Evolutionary conservation across 495 filamentous ascomycete species (phyloP).

Genomic region (Neurospora sp.): DNA sequence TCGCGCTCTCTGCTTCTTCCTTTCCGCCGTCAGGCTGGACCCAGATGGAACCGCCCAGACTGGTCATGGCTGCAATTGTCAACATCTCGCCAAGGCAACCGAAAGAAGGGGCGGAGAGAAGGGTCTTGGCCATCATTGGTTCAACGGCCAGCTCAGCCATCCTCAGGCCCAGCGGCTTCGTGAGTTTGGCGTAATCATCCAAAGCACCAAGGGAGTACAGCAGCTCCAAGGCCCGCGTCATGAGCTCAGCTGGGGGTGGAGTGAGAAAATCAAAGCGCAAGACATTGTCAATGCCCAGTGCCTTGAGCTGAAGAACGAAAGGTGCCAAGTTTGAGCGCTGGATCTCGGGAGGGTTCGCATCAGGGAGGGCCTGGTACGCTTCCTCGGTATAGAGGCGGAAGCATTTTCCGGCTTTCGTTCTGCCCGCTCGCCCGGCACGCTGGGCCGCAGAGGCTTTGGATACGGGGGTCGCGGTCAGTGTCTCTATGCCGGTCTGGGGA

Average conservation of each 20-base stretch:
- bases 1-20: conserved; percentile 58
- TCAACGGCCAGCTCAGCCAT: conserved; percentile 96
- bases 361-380: conserved; percentile 57
- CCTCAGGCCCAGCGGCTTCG: conserved; percentile 70
- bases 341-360: conserved; percentile 78
- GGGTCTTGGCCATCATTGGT: conserved; percentile 91
- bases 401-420: conserved; percentile 90
- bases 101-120: conserved; percentile 68
- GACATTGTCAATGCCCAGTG: conserved; percentile 92
- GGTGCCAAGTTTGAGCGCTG: conserved; percentile 89
- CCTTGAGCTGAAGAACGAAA: conserved; percentile 86
- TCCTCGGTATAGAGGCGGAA: conserved; percentile 85
- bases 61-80: conserved; percentile 91
- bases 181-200: conserved; percentile 86
- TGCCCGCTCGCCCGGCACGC: conserved; percentile 81
- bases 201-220: conserved; percentile 83
- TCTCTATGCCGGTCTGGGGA: conserved; percentile 80
- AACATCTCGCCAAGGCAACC: conserved; percentile 77
- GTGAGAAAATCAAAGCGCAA: conserved; percentile 85
- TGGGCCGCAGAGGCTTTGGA: conserved; percentile 92
- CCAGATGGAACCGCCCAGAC: conserved; percentile 71
- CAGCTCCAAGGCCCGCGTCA: conserved; percentile 80
- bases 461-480: conserved; percentile 74
- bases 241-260: conserved; percentile 75
- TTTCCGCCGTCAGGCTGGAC: conserved; percentile 68